A percentile compares a stretch with the other conserved stretches of the same genome.
Conservation (phyloP, 2,329 filamentous ascomycete species). For the Alternaria novae-zelandiae region DNA sequence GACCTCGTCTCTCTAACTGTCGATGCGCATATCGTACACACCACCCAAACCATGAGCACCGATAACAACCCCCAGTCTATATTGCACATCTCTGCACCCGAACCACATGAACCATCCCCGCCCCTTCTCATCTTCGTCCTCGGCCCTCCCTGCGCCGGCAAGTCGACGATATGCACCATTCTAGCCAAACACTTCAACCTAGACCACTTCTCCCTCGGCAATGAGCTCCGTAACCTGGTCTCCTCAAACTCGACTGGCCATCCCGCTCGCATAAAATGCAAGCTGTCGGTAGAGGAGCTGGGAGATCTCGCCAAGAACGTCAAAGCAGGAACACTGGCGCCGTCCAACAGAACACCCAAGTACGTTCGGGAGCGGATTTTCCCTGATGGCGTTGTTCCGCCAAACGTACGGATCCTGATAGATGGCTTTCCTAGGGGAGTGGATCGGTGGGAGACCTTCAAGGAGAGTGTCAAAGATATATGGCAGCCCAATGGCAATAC, state of each 20-base stretch:
- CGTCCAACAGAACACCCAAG: slow-evolving; percentile 2
- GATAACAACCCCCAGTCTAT: background rate
- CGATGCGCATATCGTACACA: background rate
- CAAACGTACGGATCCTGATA: slow-evolving; percentile 3
- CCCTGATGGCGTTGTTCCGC: background rate
- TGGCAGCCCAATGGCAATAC: slow-evolving; percentile 1
- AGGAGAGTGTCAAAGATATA: background rate
- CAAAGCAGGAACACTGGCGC: slow-evolving; percentile 7
- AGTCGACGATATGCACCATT: slow-evolving; percentile 13
- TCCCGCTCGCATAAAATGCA: slow-evolving; percentile 6
- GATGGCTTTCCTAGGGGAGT: slow-evolving; percentile 18
- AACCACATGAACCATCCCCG: background rate
- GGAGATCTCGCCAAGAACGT: background rate
- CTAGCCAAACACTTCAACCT: slow-evolving; percentile 9
- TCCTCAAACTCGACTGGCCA: slow-evolving; percentile 1
- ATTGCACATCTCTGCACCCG: background rate
- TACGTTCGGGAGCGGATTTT: slow-evolving; percentile 16
- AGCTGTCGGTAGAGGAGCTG: slow-evolving; percentile 4
- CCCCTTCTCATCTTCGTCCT: slow-evolving; percentile 14
- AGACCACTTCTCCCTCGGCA: slow-evolving; percentile 16
- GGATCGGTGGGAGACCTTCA: slow-evolving; percentile 10
- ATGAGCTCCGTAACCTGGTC: slow-evolving; percentile 13
- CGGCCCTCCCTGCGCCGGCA: slow-evolving; percentile 18
- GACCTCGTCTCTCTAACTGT: background rate
- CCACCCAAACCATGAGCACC: background rate